Percentiles rank a stretch among this genome's conserved stretches.
These are phyloP conservation scores for Carallia brachiata DNA, from an alignment of 345 rosid species.

Conservation along the genomic window DNA sequence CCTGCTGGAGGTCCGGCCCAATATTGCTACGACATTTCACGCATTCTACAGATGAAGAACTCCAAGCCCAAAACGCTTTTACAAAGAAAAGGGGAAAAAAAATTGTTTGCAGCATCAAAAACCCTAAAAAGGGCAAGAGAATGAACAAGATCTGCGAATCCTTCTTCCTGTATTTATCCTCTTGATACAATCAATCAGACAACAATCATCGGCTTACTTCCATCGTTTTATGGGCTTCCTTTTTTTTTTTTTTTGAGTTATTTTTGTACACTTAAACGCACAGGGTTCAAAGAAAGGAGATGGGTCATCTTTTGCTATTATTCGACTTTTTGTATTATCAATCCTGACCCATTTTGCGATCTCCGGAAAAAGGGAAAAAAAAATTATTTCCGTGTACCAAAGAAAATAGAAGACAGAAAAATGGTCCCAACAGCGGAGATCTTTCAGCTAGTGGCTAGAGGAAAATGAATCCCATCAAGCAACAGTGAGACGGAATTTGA, in stretches of 20 bases:
- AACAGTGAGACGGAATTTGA: too few relatives aligned
- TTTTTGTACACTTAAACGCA: background rate
- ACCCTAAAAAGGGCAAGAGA: conserved; percentile 73
- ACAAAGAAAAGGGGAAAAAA: background rate
- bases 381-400: too few relatives aligned
- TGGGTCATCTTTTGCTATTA: conserved; percentile 33
- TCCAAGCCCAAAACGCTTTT: background rate
- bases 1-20: too few relatives aligned
- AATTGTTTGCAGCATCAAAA: conserved; percentile 72
- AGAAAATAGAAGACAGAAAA: too few relatives aligned
- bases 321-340: too few relatives aligned
- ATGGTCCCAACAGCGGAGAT: too few relatives aligned
- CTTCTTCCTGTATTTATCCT: background rate
- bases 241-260: background rate
- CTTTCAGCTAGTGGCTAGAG: too few relatives aligned
- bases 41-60: background rate
- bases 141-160: conserved; percentile 57
- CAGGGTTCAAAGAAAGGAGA: conserved; percentile 53
- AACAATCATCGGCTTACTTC: background rate
- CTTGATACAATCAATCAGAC: background rate
- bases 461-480: too few relatives aligned
- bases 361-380: too few relatives aligned
- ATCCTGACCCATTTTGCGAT: too few relatives aligned
- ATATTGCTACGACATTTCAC: background rate
- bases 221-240: background rate